Evolutionary conservation across 1,284 basidiomycete species (phyloP).

Genomic region (Rhodotorula sp.): DNA sequence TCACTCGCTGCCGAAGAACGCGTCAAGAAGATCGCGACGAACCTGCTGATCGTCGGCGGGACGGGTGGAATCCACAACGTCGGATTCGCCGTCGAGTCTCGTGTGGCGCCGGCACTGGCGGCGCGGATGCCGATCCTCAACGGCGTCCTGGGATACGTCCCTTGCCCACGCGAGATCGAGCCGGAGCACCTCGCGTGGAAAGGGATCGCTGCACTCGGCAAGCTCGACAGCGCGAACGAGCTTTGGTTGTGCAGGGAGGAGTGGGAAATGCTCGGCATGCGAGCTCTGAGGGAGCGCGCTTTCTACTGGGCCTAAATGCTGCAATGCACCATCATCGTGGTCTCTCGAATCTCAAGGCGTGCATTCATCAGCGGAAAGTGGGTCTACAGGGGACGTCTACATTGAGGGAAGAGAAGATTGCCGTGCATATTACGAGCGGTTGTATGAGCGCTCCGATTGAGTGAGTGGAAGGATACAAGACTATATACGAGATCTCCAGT

Average conservation of each 20-base stretch:
- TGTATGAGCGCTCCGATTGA: not conserved
- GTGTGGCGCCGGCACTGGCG: slow-evolving; percentile 17
- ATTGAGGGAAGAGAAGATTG: not conserved
- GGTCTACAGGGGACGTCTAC: not conserved
- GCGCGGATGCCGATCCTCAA: slow-evolving; percentile 29
- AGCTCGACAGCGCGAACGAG: slow-evolving; percentile 84
- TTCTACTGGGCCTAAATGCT: slow-evolving; percentile 30
- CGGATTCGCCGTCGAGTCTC: slow-evolving; percentile 60
- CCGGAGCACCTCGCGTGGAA: slow-evolving; percentile 90
- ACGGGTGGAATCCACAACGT: slow-evolving; percentile 78
- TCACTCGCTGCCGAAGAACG: slow-evolving; percentile 65
- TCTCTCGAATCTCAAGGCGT: not conserved
- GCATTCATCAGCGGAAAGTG: not conserved
- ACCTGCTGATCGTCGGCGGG: slow-evolving; percentile 81
- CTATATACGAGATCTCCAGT: not conserved
- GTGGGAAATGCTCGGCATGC: slow-evolving; percentile 64
- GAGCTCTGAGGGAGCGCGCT: slow-evolving; percentile 53
- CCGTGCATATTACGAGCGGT: no score
- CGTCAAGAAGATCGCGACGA: slow-evolving; percentile 82
- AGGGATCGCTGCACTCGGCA: slow-evolving; percentile 87
- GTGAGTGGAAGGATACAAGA: not conserved
- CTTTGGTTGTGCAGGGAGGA: slow-evolving; percentile 84
- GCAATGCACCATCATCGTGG: not conserved
- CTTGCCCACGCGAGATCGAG: slow-evolving; percentile 89
- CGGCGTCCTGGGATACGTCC: slow-evolving; percentile 72